Percentiles rank a stretch among this genome's conserved stretches.
Conservation (phyloP, 2,329 filamentous ascomycete species). For the Aspergillus hortae region DNA sequence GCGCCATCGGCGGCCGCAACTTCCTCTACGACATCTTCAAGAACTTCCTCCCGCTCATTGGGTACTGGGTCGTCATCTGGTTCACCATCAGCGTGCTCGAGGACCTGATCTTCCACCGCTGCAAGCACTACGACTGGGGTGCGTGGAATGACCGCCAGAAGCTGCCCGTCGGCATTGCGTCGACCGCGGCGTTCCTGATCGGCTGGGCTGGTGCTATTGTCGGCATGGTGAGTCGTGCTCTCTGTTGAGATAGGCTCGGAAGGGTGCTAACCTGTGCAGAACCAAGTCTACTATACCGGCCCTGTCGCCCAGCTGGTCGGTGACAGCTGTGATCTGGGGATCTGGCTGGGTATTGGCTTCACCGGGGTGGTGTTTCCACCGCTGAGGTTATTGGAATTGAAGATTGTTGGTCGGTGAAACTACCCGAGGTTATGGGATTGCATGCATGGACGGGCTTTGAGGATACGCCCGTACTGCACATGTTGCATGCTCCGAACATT, state of each 20-base stretch:
- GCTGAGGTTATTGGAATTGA: slow-evolving; percentile 32
- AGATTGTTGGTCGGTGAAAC: slow-evolving; percentile 25
- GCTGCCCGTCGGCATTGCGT: slow-evolving; percentile 42
- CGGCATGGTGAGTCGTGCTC: slow-evolving; percentile 31
- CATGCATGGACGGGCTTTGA: no score
- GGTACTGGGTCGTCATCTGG: slow-evolving; percentile 46
- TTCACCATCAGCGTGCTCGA: slow-evolving; percentile 42
- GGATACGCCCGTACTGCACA: no score
- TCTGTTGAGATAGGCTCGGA: neutral
- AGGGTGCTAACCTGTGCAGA: slow-evolving; percentile 13
- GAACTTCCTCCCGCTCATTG: slow-evolving; percentile 45
- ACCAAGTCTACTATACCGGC: slow-evolving; percentile 39
- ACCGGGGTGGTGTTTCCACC: slow-evolving; percentile 33
- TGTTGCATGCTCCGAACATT: no score
- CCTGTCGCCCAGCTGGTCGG: slow-evolving; percentile 30
- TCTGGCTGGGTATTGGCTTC: slow-evolving; percentile 36
- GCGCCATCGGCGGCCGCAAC: slow-evolving; percentile 43
- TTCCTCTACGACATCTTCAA: slow-evolving; percentile 44
- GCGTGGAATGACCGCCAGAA: slow-evolving; percentile 37
- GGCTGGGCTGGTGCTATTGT: slow-evolving; percentile 41
- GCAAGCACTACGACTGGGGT: slow-evolving; percentile 39
- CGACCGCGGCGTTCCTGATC: slow-evolving; percentile 33
- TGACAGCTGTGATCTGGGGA: slow-evolving; percentile 34
- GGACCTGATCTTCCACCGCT: slow-evolving; percentile 40
- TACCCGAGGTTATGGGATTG: no score